phyloP scores from a whole-genome alignment of 257 asterid species.

The Datura wrightii region DNA sequence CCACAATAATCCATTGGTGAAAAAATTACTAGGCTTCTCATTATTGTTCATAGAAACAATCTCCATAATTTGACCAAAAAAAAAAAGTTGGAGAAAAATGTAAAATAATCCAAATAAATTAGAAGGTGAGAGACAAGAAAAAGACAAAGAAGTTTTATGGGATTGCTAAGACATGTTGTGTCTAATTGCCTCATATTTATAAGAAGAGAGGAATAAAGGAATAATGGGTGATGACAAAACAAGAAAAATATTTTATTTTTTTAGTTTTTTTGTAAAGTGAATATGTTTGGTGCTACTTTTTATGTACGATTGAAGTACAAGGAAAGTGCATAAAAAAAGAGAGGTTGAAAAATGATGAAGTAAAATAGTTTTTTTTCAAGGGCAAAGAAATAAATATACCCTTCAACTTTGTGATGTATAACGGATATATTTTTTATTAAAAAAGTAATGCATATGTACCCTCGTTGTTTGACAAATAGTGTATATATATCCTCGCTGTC shows the following conservation, averaged over 20 bases:
- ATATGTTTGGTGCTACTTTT: slow-evolving; percentile 36
- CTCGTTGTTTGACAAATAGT: no score
- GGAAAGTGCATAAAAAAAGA: slow-evolving; percentile 44
- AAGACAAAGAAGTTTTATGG: slow-evolving; percentile 21
- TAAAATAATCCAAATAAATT: neutral
- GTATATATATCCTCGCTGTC: no score
- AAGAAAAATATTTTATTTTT: slow-evolving; percentile 41
- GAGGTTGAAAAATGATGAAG: slow-evolving; percentile 18
- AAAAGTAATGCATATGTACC: no score
- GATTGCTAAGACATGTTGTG: slow-evolving; percentile 22
- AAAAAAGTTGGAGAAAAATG: neutral
- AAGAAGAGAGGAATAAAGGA: slow-evolving; percentile 32
- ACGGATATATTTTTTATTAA: no score
- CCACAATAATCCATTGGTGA: slow-evolving; percentile 41
- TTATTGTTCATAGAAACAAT: slow-evolving; percentile 38
- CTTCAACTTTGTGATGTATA: no score
- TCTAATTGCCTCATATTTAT: slow-evolving; percentile 29
- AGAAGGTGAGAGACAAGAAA: neutral
- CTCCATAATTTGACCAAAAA: slow-evolving; percentile 42
- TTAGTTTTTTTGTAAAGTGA: neutral
- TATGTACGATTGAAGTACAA: slow-evolving; percentile 49
- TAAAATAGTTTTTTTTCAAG: no score
- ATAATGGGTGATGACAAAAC: slow-evolving; percentile 37
- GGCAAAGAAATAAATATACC: no score
- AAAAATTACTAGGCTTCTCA: slow-evolving; percentile 35